Evolutionary conservation across 2,329 filamentous ascomycete species (phyloP).

Genomic region (Escovopsis sp.): DNA sequence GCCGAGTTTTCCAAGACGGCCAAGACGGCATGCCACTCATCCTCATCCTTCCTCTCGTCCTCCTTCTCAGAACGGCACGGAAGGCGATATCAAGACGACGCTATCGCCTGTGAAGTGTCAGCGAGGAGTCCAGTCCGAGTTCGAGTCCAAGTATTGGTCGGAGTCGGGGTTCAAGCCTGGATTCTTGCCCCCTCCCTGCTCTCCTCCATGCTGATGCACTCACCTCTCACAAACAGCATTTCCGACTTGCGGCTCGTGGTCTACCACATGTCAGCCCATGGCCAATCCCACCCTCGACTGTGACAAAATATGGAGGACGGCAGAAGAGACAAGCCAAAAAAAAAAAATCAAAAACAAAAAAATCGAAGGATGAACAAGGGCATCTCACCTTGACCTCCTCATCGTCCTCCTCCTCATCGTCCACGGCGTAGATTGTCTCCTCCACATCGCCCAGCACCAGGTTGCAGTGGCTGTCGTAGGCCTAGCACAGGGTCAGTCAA

Average conservation of each 20-base stretch:
- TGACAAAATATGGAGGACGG: too few species aligned
- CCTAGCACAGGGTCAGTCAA: slow-evolving; percentile 42
- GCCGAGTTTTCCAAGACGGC: too few species aligned
- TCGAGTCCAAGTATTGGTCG: too few species aligned
- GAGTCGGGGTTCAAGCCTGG: too few species aligned
- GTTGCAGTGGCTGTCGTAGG: slow-evolving; percentile 98
- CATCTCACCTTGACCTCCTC: slow-evolving; percentile 53
- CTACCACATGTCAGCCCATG: slow-evolving; percentile 27
- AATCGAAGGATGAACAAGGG: too few species aligned
- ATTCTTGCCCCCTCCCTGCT: too few species aligned
- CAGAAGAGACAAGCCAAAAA: too few species aligned
- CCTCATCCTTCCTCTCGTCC: background rate
- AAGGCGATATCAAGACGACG: slow-evolving; percentile 56
- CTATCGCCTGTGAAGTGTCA: slow-evolving; percentile 41
- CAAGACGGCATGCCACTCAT: too few species aligned
- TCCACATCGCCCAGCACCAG: slow-evolving; percentile 90
- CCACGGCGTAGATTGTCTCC: slow-evolving; percentile 88
- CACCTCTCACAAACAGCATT: slow-evolving; percentile 96
- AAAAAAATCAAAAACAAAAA: too few species aligned
- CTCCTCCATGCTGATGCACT: too few species aligned
- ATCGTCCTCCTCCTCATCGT: slow-evolving; percentile 71
- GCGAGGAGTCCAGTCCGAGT: too few species aligned
- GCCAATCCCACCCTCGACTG: too few species aligned
- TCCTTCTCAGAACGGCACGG: slow-evolving; percentile 25
- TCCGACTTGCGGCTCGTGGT: slow-evolving; percentile 94